Evolutionary conservation across 805 yeast species (phyloP), one percentile per base, ranked within the genome.

Genomic region (Pichia manshurica): DNA sequence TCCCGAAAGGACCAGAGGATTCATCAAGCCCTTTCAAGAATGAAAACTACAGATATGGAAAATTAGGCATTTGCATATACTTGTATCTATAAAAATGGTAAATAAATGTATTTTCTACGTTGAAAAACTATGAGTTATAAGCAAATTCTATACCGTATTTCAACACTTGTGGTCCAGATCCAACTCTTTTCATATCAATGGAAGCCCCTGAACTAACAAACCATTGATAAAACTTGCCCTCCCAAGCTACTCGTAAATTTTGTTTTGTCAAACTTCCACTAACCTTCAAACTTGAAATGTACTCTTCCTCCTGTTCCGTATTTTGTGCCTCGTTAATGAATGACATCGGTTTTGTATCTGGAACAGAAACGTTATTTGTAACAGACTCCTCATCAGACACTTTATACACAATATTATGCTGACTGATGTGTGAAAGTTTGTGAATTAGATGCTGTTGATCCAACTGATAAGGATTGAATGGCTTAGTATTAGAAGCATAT

Each of bases 191-290:
- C 22, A 74, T 50, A 40, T 68, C 68, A 3, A 86, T 50, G 47
- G 74, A 79, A 6, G 79, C 71, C 0, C 97, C 97, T 1, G 91
- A 77, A 42, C 87, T 79, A 2, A 90, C 68, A 44, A 91, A 63
- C 61, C 91, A 85, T 38, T 87, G 95, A 56, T 84, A 82, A 57
- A 78, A 79, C 51, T 84, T 78, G 0, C 97, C 96, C 57, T 87
- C 96, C 96, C 97, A 91, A 39, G 87, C 67, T 5, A 89, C 42
- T 50, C 78, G 79, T 13, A 87, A 56, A 50, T 78, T 73, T 53
- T 72, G 74, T 44, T 81, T 83, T 39, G 78, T 80, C 28, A 87
- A 54, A 39, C 88, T 81, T 0, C 93, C 79, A 46, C 90, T 77
- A 3, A 82, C 65, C 62, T 87, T 89, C 54, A 89, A 63, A 13